Conservation (phyloP, 192 early-diverging fungal species). For the Coemansia sp. region DNA sequence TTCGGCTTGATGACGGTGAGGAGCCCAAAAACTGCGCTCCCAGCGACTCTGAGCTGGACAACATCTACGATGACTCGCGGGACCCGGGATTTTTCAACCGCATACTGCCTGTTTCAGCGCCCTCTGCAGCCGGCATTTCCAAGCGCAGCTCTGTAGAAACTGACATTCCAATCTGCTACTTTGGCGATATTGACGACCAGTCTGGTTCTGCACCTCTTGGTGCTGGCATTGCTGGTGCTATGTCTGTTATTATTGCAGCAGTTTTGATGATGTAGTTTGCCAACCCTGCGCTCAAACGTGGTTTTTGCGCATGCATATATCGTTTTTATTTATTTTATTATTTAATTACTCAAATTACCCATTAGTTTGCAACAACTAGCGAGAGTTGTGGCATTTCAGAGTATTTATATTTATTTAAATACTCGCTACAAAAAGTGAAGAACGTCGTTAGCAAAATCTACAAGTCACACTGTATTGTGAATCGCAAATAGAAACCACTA, state of each 20-base stretch:
- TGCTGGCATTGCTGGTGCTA: neutral
- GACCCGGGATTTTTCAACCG: conserved; percentile 49
- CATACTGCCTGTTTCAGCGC: conserved; percentile 2
- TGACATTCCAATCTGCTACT: conserved; percentile 33
- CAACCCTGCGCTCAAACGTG: neutral
- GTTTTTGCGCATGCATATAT: neutral
- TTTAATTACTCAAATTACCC: neutral
- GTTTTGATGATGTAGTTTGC: neutral
- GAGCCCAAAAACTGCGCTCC: conserved; percentile 42
- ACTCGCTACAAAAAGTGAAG: too few relatives aligned
- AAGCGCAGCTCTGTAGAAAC: conserved; percentile 11
- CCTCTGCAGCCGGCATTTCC: neutral
- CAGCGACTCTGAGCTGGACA: conserved; percentile 35
- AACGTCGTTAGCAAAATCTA: too few relatives aligned
- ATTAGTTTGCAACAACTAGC: too few relatives aligned
- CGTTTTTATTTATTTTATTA: neutral
- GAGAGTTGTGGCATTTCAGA: too few relatives aligned
- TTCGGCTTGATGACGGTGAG: conserved; percentile 25
- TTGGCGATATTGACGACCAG: conserved; percentile 17
- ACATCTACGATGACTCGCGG: conserved; percentile 33
- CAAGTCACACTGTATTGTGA: too few relatives aligned
- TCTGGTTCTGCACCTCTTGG: conserved; percentile 5
- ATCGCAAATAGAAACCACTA: neutral
- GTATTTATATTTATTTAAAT: neutral
- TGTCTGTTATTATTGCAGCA: neutral